Evolutionary conservation across 2,329 filamentous ascomycete species (phyloP), one percentile per base, ranked within the genome.

Genomic region (Colletotrichum magnum): DNA sequence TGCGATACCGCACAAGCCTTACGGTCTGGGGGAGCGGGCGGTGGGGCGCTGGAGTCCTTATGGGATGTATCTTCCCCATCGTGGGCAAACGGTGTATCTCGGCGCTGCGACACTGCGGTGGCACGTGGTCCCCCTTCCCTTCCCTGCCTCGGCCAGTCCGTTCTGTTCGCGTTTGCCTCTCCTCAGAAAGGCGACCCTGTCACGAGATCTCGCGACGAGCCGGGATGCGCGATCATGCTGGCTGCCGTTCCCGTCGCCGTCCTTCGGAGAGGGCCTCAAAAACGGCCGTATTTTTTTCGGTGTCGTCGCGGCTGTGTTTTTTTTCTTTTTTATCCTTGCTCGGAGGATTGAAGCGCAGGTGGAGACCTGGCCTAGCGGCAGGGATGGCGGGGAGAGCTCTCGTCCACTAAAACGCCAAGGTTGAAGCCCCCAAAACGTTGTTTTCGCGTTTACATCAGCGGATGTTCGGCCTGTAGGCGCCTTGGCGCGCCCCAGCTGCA

Each of bases 231-330:
- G 32, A 36, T 36, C 32, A 41, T 50, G 21, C 28, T 41, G 16
- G 24, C 18, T 50, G 21, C 43, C 54, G 41, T 54, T 50, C 54
- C 24, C 54, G 48, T 24, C 3, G 41, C 26, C 26, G 48, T 24
- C 54, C 36, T 26, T 50, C 52, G 43, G 41, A 13, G 24, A 26
- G 28, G 48, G 41, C 41, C 43, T 59, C 36, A 43, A 36, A 52
- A 66, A 24, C 3, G 24, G 54, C 66, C 61, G 50, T 52, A n/a
- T 45, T 52, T 6, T 6, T 36, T 45, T 69, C 56, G 54, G 66
- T 66, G n/a, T 69, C 61, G 66, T 50, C n/a, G 41, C 56, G 66
- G 56, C 66, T 59, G 41, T 52, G 66, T 51, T 48, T 51, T 48
- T 32, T 13, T 18, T 18, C n/a, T 18, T 18, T 18, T 24, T 4